These are phyloP conservation scores for Trypanosoma vivax DNA, from an alignment of 208 protist species.

Conservation along the genomic window DNA sequence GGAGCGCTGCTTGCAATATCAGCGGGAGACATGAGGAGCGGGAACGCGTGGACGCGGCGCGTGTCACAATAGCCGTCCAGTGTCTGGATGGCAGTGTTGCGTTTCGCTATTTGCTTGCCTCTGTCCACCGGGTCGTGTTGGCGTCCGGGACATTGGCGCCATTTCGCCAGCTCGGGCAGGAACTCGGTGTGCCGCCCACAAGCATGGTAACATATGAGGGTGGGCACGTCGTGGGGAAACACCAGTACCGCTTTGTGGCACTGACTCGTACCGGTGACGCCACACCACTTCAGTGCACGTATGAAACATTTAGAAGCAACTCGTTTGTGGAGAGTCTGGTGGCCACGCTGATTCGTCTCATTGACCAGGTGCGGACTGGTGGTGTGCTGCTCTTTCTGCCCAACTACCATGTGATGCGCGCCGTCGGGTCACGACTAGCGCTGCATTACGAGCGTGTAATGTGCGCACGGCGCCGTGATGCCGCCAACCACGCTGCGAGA, in stretches of 20 bases:
- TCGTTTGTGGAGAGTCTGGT: constrained; percentile 48
- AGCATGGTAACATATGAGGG: constrained; percentile 55
- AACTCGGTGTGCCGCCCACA: constrained; percentile 53
- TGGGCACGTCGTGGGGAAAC: constrained; percentile 32
- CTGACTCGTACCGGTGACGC: constrained; percentile 24
- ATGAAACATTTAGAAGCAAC: constrained; percentile 25
- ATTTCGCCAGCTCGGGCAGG: constrained; percentile 68
- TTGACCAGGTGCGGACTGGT: constrained; percentile 39
- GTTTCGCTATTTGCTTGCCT: constrained; percentile 46
- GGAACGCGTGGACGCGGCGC: too few relatives aligned
- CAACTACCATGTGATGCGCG: constrained; percentile 49
- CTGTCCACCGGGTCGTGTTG: constrained; percentile 79
- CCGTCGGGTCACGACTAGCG: constrained; percentile 12
- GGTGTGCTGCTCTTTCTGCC: constrained; percentile 94
- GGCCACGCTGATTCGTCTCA: constrained; percentile 29
- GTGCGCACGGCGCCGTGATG: too few relatives aligned
- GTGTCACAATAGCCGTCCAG: not conserved
- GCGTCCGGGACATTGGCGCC: constrained; percentile 94
- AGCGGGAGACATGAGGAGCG: too few relatives aligned
- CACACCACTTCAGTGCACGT: constrained; percentile 53
- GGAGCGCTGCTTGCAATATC: too few relatives aligned
- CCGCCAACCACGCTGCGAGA: not conserved
- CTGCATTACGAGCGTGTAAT: too few relatives aligned
- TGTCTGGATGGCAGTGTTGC: constrained; percentile 74
- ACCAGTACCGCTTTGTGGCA: constrained; percentile 30